Percentiles rank a stretch among this genome's conserved stretches.
phyloP scores from a whole-genome alignment of 1,139 yeast species.

The Geotrichum macrosporum region DNA sequence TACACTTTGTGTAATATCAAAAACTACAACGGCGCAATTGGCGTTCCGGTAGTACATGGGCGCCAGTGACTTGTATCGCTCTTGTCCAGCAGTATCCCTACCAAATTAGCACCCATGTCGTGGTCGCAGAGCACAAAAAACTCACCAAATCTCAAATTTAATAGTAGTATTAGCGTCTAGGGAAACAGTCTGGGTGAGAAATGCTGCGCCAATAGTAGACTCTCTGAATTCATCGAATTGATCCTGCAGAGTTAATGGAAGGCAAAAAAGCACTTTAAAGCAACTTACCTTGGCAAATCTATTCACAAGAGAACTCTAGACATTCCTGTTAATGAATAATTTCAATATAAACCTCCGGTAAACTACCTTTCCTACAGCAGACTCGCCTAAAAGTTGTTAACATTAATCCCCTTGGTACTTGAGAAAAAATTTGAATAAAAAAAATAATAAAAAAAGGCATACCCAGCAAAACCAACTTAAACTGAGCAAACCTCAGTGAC shows the following conservation, averaged over 20 bases:
- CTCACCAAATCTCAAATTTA: slow-evolving; percentile 45
- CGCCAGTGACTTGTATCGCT: slow-evolving; percentile 79
- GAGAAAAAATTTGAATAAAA: slow-evolving; percentile 7
- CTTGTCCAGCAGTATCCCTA: slow-evolving; percentile 95
- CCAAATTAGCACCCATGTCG: slow-evolving; percentile 24
- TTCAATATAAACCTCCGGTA: too few relatives aligned
- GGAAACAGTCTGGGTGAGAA: slow-evolving; percentile 81
- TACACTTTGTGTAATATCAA: slow-evolving; percentile 56
- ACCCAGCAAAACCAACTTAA: slow-evolving; percentile 77
- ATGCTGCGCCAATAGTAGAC: slow-evolving; percentile 97
- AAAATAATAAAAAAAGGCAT: slow-evolving; percentile 22
- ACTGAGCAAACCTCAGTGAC: slow-evolving; percentile 50
- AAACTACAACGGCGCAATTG: slow-evolving; percentile 83
- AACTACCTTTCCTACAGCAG: slow-evolving; percentile 85
- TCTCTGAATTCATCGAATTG: slow-evolving; percentile 92
- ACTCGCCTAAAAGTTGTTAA: slow-evolving; percentile 60
- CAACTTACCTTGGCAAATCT: slow-evolving; percentile 68
- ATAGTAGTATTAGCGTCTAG: slow-evolving; percentile 52
- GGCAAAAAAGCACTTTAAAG: background rate
- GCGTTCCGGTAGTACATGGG: slow-evolving; percentile 92
- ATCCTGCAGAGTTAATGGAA: slow-evolving; percentile 40
- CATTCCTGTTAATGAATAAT: slow-evolving; percentile 38
- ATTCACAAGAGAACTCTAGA: slow-evolving; percentile 66
- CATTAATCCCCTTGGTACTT: too few relatives aligned
- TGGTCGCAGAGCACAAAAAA: background rate